Evolutionary conservation across 129 eudicot genomes (phyloP), one percentile per base, ranked within the genome.

Genomic region (Erigeron canadensis): DNA sequence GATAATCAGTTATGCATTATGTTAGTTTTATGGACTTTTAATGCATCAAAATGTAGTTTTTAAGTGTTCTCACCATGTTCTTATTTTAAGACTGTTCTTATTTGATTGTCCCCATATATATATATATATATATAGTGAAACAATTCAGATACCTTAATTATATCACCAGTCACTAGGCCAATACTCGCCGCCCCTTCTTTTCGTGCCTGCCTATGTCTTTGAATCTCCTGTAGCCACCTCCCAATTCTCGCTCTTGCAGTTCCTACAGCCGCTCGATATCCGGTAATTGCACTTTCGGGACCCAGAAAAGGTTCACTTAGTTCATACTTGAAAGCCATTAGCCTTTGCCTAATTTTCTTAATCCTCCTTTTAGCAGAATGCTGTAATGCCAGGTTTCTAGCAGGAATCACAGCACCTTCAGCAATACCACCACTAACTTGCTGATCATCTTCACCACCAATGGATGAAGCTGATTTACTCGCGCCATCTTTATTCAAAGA

Each of bases 191-290:
- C 98, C 67, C 98, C 98, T 81, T 89, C 96, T 83, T 93, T 93
- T 63, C 98, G 89, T 13, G 95, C 95, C 74, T 89, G 98, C 79
- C 98, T 80, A 69, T 80, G 90, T 69, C 90, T 77, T 74, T 93
- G 98, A 72, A 93, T 85, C 70, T 93, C 98, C 84, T 93, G 98
- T 77, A 93, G 86, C 98, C 98, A 93, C 84, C 96, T 77, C 57
- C 90, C 95, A 21, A 93, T 85, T 84, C 84, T 93, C 10, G 89
- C 96, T 80, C 95, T 79, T 34, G 98, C 92, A 73, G 98, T 87
- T 67, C 92, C 95, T 46, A 89, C 82, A 4, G 96, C 96, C 16
- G 92, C 95, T 82, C 96, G 69, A 72, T 93, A 89, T n/a, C 95
- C 98, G 55, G 87, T 86, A 67, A 90, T 81, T 69, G 86, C 78